Base-by-base conservation (phyloP, 176 grass and related monocot species). In the Chrysopogon serrulatus region DNA sequence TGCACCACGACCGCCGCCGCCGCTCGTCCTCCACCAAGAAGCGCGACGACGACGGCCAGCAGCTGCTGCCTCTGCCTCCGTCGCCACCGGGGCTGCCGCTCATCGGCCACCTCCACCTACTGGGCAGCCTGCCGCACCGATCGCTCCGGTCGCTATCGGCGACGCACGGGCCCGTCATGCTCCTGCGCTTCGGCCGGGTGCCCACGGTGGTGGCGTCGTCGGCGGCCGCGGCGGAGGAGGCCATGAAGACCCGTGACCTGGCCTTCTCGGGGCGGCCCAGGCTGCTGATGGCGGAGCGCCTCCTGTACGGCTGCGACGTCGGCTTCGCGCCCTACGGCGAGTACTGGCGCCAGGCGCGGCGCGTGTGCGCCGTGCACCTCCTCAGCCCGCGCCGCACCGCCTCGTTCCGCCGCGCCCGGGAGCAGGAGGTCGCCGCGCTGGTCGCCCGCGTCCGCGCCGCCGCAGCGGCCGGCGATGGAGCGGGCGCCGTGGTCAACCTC, bases 301-400 rank as follows among this genome's bases (percentile, higher is more conserved):
- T 35, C 34, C 34, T 35, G 34, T 35, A 35, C 4, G 34, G 34
- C 34, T 4, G 2, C 2, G 34, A 35, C 34, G 34, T n/a, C n/a
- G n/a, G n/a, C n/a, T n/a, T n/a, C 53, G 60, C 83, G 0, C 86
- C 86, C 15, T 89, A 91, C 36, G 89, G 89, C 13, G 70, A 90
- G 39, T 62, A 78, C 45, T 94, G 89, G 89, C 83, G 84, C 60
- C 84, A 73, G 51, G 44, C 86, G 6, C 80, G 90, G 23, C 88
- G 80, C 81, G 80, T 94, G 17, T 80, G 90, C 84, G 87, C 43
- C 16, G 13, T 85, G 3, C 86, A 94, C 80, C 68, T 94, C 72
- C 48, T 94, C 48, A 82, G 71, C 45, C 31, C 3, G 6, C 62
- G 30, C 30, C 30, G 30, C 27, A 36, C 87, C 31, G 43, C 62